Evolutionary conservation across 2,329 filamentous ascomycete genomes (phyloP).

Genomic region (Didymella glomerata): DNA sequence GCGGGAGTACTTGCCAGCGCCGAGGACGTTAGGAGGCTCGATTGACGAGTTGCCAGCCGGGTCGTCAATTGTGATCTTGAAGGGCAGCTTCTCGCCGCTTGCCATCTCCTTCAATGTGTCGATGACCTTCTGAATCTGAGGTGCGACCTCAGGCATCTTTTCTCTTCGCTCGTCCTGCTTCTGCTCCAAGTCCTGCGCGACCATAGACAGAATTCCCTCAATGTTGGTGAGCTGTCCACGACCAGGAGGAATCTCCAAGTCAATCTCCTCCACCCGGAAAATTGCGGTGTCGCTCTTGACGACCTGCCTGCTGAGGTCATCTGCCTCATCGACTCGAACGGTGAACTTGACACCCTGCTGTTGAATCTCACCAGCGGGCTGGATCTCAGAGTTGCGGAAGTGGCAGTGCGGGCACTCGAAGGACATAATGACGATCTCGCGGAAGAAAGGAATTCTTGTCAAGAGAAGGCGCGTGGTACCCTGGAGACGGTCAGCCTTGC

Average conservation of each 20-base stretch:
- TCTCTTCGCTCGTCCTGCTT: constrained; percentile 85
- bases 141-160: constrained; percentile 77
- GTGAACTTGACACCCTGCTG: constrained; percentile 86
- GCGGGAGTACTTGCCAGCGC: constrained; percentile 89
- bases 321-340: constrained; percentile 74
- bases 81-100: constrained; percentile 79
- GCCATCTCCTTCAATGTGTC: constrained; percentile 78
- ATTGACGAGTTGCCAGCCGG: constrained; percentile 97
- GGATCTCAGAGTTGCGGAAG: constrained; percentile 91
- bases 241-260: constrained; percentile 90
- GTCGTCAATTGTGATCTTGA: constrained; percentile 88
- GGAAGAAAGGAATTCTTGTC: constrained; percentile 94
- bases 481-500: constrained; percentile 56
- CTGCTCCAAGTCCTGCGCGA: constrained; percentile 80
- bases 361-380: constrained; percentile 90
- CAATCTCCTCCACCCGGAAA: constrained; percentile 88
- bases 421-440: constrained; percentile 96
- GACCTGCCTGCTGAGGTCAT: constrained; percentile 84
- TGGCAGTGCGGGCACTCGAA: constrained; percentile 91
- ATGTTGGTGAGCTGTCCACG: constrained; percentile 93
- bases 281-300: constrained; percentile 89
- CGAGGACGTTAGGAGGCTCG: constrained; percentile 77
- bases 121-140: constrained; percentile 81
- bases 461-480: constrained; percentile 86
- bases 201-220: constrained; percentile 81